Evolutionary conservation across 768 basidiomycete species (phyloP), one percentile per base, ranked within the genome.

Genomic region (Roridomyces roridus): DNA sequence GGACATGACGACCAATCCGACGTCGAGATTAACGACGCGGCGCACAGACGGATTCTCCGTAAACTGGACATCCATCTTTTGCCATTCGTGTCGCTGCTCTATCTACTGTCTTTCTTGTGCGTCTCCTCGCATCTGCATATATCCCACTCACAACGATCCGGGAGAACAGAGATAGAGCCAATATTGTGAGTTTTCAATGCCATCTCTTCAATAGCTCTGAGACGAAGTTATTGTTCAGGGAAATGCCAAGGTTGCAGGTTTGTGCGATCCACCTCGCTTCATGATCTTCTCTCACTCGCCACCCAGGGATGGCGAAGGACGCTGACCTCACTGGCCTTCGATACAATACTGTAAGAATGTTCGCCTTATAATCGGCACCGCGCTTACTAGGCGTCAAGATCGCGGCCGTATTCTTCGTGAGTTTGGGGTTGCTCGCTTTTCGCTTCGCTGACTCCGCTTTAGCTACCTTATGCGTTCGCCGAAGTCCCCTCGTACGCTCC

Each of bases 31-130:
- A 46, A 37, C 28, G 37, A 50, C 12, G 17, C 23, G 5, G 39
- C 43, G 25, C 49, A 29, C 44, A 17, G 12, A 11, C 50, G 31
- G 31, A 52, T 63, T 21, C 34, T 63, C n/a, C 52, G 61, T 34
- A 76, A 76, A 48, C 45, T 76, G 7, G 74, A 76, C 37, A 47
- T 59, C 55, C 72, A 76, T 46, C 55, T 76, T 25, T 62, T 76
- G 14, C 74, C 74, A 12, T 62, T 76, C 40, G 74, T 76, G 31
- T 71, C 72, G 20, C 61, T 76, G n/a, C 51, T 76, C 21, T 76
- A 76, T 35, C 62, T 76, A 41, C 68, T 76, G 44, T 75, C 74
- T 9, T 76, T 76, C 56, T 46, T 76, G 74, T 76, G 51, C 55
- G 74, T 68, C 20, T 20, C 23, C 23, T 40, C n/a, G 11, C 35